A percentile compares a stretch with the other conserved stretches of the same genome.
Conservation (phyloP, 495 filamentous ascomycete genomes). For the Neurospora tetraspora region DNA sequence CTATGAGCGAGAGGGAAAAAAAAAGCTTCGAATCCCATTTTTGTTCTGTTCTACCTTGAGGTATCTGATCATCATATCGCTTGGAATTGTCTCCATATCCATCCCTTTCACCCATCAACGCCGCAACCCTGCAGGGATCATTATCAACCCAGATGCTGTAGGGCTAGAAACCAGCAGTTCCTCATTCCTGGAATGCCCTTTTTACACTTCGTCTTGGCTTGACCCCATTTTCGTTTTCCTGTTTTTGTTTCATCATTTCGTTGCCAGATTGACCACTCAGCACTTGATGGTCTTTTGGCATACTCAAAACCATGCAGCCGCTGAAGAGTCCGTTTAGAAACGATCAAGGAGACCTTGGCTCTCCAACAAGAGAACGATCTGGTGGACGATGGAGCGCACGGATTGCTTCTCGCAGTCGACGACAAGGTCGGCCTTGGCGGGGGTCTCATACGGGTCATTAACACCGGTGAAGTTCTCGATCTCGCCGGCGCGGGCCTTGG, state of each 20-base stretch:
- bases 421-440: conserved; percentile 68
- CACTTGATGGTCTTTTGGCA: neutral
- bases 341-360: conserved; percentile 71
- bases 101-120: neutral
- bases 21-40: neutral
- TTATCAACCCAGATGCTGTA: neutral
- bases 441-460: conserved; percentile 91
- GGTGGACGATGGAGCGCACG: conserved; percentile 89
- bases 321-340: conserved; percentile 20
- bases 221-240: neutral
- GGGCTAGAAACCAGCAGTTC: neutral
- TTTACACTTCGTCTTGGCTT: neutral
- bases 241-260: neutral
- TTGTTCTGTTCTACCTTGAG: neutral
- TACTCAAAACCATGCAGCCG: neutral
- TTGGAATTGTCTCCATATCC: neutral
- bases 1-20: neutral
- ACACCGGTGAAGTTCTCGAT: conserved; percentile 99
- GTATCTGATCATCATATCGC: neutral
- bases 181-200: neutral
- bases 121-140: neutral
- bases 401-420: conserved; percentile 79
- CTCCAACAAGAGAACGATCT: conserved; percentile 91
- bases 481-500: conserved; percentile 72
- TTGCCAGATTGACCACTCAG: neutral